Evolutionary conservation across 441 rosid genomes (phyloP).

Genomic region (Populus hybrid): DNA sequence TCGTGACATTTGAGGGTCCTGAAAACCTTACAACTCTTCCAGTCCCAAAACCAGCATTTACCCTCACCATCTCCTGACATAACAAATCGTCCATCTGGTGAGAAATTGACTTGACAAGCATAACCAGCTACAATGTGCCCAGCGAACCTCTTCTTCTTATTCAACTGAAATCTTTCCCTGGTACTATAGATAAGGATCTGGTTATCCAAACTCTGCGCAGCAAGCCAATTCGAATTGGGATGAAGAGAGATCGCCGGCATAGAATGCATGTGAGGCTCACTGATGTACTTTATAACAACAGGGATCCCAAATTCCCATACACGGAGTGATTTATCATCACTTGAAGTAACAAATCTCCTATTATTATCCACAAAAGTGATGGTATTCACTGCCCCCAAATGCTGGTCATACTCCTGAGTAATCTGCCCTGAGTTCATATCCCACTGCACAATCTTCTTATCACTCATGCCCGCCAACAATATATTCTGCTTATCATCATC

Average conservation of each 20-base stretch:
- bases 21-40: slow-evolving; percentile 98
- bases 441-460: slow-evolving; percentile 99
- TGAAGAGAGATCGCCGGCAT: slow-evolving; percentile 95
- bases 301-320: slow-evolving; percentile 99
- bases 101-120: slow-evolving; percentile 99
- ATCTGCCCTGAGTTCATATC: slow-evolving; percentile 91
- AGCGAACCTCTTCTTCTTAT: slow-evolving; percentile 95
- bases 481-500: slow-evolving; percentile 96
- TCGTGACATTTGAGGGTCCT: slow-evolving; percentile 90
- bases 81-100: slow-evolving; percentile 99
- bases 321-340: slow-evolving; percentile 98
- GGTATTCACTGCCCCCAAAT: slow-evolving; percentile 96
- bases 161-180: slow-evolving; percentile 94
- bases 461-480: slow-evolving; percentile 97
- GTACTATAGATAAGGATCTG: slow-evolving; percentile 94
- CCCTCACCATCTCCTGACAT: slow-evolving; percentile 99
- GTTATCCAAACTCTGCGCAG: slow-evolving; percentile 97
- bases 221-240: slow-evolving; percentile 94
- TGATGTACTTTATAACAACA: slow-evolving; percentile 94
- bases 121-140: slow-evolving; percentile 95
- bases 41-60: slow-evolving; percentile 99
- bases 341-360: slow-evolving; percentile 94
- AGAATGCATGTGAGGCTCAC: slow-evolving; percentile 99
- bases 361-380: slow-evolving; percentile 96
- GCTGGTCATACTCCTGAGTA: slow-evolving; percentile 98